Base-by-base conservation (phyloP, 176 grass and related monocot genomes). In the Miscanthus lutarioriparius region DNA sequence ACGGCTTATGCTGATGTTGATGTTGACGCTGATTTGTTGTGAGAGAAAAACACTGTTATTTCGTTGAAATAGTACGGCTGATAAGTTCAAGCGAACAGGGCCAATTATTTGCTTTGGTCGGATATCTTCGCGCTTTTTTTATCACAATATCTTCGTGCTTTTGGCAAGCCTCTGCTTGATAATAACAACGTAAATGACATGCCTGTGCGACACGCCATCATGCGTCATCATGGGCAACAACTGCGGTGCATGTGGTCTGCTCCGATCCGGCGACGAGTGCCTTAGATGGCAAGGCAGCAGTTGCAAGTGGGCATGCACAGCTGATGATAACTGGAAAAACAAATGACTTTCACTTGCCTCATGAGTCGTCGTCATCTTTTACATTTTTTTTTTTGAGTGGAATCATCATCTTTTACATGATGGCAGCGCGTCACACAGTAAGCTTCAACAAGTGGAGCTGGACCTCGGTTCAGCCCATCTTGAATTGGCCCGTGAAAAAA, bases 181-280 rank as follows among this genome's bases (percentile, higher is more conserved):
- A 2, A 5, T 84, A 74, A 32, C 62, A 69, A 63, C 44, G 25
- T 26, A 3, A 17, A n/a, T 74, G 41, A 80, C 73, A 3, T 48
- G 14, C 48, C 41, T 8, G 27, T 47, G 80, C 75, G 27, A 38
- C 28, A 40, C 84, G 17, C 12, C 65, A 90, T 88, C 23, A 84
- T 88, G 85, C 4, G 17, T 48, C 81, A 88, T 88, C 67, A 93
- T 90, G 88, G 37, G 30, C 33, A 14, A 27, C 75, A 63, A 64
- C 62, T 12, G 45, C 11, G 64, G 54, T 64, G 6, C 82, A 82
- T 80, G 86, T 79, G 82, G 68, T 39, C 22, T 38, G 33, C 76
- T 74, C 19, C 49, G 66, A 69, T 37, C 66, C 62, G 45, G 23
- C 8, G 36, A 36, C 6, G 62, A 65, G 81, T 84, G 66, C 85